Conservation (phyloP, 2,329 filamentous ascomycete genomes). For the Trichoderma aggressivum region DNA sequence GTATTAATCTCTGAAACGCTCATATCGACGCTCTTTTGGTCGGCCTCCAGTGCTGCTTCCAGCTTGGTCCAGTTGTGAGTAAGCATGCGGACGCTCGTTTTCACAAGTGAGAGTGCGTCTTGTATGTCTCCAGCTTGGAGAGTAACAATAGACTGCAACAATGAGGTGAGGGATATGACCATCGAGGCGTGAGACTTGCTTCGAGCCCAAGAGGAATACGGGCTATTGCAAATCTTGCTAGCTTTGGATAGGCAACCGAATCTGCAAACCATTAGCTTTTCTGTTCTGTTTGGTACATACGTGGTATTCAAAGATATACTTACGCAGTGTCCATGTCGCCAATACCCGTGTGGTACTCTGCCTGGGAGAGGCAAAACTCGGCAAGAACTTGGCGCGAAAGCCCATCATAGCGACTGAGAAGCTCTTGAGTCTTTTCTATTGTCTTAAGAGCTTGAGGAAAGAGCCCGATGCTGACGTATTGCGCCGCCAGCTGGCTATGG, state of each 20-base stretch:
- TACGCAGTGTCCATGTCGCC: slow-evolving; percentile 62
- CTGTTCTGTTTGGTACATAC: neutral
- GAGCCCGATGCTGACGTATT: slow-evolving; percentile 53
- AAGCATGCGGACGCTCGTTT: slow-evolving; percentile 54
- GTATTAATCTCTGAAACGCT: slow-evolving; percentile 31
- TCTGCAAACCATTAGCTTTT: slow-evolving; percentile 21
- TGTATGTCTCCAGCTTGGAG: slow-evolving; percentile 60
- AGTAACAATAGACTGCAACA: slow-evolving; percentile 62
- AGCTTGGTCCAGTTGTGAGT: slow-evolving; percentile 55
- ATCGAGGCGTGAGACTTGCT: slow-evolving; percentile 34
- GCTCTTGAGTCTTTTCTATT: slow-evolving; percentile 57
- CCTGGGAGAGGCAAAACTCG: slow-evolving; percentile 64
- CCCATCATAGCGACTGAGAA: slow-evolving; percentile 38
- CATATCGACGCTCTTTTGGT: slow-evolving; percentile 25
- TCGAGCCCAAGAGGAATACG: slow-evolving; percentile 33
- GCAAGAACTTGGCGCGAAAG: slow-evolving; percentile 41
- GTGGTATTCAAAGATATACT: slow-evolving; percentile 21
- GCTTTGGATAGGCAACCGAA: slow-evolving; percentile 37
- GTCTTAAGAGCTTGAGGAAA: slow-evolving; percentile 47
- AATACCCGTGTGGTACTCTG: slow-evolving; percentile 69
- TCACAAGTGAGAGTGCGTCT: slow-evolving; percentile 55
- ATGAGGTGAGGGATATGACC: slow-evolving; percentile 34
- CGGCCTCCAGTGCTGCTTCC: slow-evolving; percentile 34
- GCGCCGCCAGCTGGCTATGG: slow-evolving; percentile 48
- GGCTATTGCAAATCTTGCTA: slow-evolving; percentile 34